A percentile compares a stretch with the other conserved stretches of the same genome.
Evolutionary conservation across 2,329 filamentous ascomycete species (phyloP).

Genomic region (Aureobasidium melanogenum): DNA sequence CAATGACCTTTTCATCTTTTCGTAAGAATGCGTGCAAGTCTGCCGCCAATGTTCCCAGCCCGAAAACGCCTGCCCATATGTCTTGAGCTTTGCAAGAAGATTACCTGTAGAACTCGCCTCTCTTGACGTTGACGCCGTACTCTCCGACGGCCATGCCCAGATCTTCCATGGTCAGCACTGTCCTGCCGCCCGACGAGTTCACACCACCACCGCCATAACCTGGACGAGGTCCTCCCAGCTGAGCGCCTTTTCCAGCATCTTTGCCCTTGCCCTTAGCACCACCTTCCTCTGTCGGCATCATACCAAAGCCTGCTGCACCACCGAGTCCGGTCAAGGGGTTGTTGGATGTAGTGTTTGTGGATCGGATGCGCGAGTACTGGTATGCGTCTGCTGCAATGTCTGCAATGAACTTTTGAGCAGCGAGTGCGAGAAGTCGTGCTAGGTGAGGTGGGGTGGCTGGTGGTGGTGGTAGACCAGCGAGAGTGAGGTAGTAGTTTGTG

Average conservation of each 20-base stretch:
- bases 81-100: background rate
- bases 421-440: conserved; percentile 84
- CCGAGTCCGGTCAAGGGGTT: conserved; percentile 86
- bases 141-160: conserved; percentile 95
- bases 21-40: background rate
- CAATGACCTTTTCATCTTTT: conserved; percentile 3
- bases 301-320: conserved; percentile 62
- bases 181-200: conserved; percentile 79
- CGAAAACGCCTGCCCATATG: background rate
- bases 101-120: conserved; percentile 91
- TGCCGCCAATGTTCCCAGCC: background rate
- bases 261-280: conserved; percentile 38
- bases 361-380: conserved; percentile 91
- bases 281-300: conserved; percentile 44
- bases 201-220: conserved; percentile 75
- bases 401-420: conserved; percentile 98
- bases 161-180: conserved; percentile 97
- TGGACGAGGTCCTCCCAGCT: conserved; percentile 39
- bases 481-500: conserved; percentile 94
- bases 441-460: conserved; percentile 85
- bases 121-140: conserved; percentile 95
- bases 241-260: conserved; percentile 29
- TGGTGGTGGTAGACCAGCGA: conserved; percentile 86
- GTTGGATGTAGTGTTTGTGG: conserved; percentile 81
- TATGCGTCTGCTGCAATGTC: conserved; percentile 97